A percentile compares a stretch with the other conserved stretches of the same genome.
Conservation (phyloP, 2,329 filamentous ascomycete genomes). For the Aureobasidium sp. region DNA sequence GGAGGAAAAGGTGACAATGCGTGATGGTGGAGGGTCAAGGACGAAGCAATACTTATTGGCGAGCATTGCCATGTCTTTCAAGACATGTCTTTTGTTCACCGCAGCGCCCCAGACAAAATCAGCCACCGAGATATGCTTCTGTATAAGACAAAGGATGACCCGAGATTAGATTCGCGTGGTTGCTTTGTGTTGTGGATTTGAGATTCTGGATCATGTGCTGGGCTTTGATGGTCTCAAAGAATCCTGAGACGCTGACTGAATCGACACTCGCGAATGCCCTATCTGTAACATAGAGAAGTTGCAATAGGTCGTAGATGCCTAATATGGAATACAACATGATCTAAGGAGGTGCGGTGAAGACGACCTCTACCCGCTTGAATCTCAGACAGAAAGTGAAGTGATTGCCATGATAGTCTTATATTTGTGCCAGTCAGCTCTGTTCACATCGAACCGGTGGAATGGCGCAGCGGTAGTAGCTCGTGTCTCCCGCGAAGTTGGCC, state of each 20-base stretch:
- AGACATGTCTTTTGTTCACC: neutral
- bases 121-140: neutral
- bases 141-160: neutral
- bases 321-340: neutral
- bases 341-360: neutral
- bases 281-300: too few relatives aligned
- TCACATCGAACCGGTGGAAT: too few relatives aligned
- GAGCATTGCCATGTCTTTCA: neutral
- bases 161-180: neutral
- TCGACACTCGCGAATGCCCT: neutral
- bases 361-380: neutral
- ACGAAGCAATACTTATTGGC: neutral
- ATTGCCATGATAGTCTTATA: neutral
- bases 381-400: neutral
- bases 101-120: neutral
- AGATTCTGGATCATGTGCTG: neutral
- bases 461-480: too few relatives aligned
- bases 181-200: constrained; percentile 1
- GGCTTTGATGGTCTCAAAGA: neutral
- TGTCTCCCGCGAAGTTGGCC: neutral
- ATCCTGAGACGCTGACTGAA: neutral
- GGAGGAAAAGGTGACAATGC: neutral
- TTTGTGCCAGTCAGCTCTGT: neutral
- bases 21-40: neutral
- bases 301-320: neutral